Percentiles rank a stretch among this genome's conserved stretches.
Conservation (phyloP, 768 basidiomycete species). For the Hypholoma fasciculare region DNA sequence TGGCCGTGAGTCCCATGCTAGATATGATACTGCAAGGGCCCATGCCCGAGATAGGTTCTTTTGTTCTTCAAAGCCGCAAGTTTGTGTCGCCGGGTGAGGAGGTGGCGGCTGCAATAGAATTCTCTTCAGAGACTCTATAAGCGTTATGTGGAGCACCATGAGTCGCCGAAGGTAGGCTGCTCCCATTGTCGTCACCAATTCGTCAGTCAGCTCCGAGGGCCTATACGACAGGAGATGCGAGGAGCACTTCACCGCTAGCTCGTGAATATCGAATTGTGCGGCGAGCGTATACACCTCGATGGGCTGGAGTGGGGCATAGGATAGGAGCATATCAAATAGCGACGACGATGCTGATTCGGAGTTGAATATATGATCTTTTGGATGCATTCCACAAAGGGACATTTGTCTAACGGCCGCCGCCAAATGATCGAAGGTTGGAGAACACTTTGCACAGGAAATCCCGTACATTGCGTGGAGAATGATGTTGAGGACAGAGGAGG, state of each 20-base stretch:
- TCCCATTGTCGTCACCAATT: slow-evolving; percentile 24
- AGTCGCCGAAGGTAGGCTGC: slow-evolving; percentile 27
- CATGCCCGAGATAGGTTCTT: slow-evolving; percentile 36
- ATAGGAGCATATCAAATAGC: slow-evolving; percentile 18
- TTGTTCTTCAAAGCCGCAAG: slow-evolving; percentile 33
- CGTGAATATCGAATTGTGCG: slow-evolving; percentile 16
- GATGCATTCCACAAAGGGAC: slow-evolving; percentile 17
- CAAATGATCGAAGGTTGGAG: slow-evolving; percentile 18
- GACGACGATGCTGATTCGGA: not conserved
- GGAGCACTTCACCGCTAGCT: slow-evolving; percentile 20
- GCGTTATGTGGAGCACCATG: slow-evolving; percentile 23
- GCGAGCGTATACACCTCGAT: slow-evolving; percentile 25
- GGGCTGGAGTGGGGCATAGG: slow-evolving; percentile 18
- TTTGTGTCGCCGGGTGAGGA: slow-evolving; percentile 25
- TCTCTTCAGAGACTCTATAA: slow-evolving; percentile 22
- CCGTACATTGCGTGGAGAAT: slow-evolving; percentile 23
- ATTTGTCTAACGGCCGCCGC: slow-evolving; percentile 20
- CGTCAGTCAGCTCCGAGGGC: slow-evolving; percentile 24
- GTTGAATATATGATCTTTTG: slow-evolving; percentile 11
- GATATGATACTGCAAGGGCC: slow-evolving; percentile 34
- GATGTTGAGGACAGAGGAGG: slow-evolving; percentile 21
- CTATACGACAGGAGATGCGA: slow-evolving; percentile 25
- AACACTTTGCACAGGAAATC: slow-evolving; percentile 16
- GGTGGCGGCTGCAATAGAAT: slow-evolving; percentile 29
- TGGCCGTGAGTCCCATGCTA: slow-evolving; percentile 37